Evolutionary conservation across 352 stramenopile genomes (phyloP).

Genomic region (Aphanomyces invadans): DNA sequence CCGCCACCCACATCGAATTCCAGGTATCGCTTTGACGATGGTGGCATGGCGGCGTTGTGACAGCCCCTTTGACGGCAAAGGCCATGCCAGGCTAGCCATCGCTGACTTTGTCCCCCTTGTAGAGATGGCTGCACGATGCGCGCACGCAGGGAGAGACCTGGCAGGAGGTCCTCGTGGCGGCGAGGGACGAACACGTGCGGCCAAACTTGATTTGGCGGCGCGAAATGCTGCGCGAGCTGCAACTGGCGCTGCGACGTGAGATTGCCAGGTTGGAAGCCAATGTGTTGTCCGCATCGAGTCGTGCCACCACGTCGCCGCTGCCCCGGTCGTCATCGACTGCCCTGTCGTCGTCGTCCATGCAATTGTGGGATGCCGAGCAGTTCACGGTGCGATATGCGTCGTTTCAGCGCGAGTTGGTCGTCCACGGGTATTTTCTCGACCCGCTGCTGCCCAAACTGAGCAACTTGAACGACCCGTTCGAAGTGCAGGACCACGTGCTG

Average conservation of each 20-base stretch:
- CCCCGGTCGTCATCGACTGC: too few relatives aligned
- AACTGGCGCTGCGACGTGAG: slow-evolving; percentile 42
- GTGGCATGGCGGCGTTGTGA: too few relatives aligned
- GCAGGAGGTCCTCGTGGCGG: slow-evolving; percentile 54
- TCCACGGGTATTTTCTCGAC: slow-evolving; percentile 77
- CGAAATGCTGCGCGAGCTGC: slow-evolving; percentile 57
- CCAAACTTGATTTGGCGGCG: slow-evolving; percentile 66
- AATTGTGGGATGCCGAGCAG: slow-evolving; percentile 71
- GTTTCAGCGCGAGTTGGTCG: slow-evolving; percentile 61
- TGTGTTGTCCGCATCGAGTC: too few relatives aligned
- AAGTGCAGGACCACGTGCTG: slow-evolving; percentile 54
- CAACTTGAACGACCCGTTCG: slow-evolving; percentile 52
- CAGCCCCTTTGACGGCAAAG: too few relatives aligned
- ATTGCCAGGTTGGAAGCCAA: slow-evolving; percentile 43
- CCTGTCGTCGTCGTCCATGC: too few relatives aligned
- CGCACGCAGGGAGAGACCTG: slow-evolving; percentile 63
- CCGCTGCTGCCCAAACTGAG: slow-evolving; percentile 59
- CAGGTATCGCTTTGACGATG: background rate
- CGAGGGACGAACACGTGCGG: slow-evolving; percentile 49
- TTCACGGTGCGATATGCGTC: slow-evolving; percentile 70
- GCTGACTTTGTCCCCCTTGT: background rate
- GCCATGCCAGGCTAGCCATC: too few relatives aligned
- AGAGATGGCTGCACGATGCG: slow-evolving; percentile 33
- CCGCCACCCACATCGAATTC: slow-evolving; percentile 7
- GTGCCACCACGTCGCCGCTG: slow-evolving; percentile 23